Base-by-base conservation (phyloP, 1,284 basidiomycete species). In the Apiotrichum mycotoxinovorans region DNA sequence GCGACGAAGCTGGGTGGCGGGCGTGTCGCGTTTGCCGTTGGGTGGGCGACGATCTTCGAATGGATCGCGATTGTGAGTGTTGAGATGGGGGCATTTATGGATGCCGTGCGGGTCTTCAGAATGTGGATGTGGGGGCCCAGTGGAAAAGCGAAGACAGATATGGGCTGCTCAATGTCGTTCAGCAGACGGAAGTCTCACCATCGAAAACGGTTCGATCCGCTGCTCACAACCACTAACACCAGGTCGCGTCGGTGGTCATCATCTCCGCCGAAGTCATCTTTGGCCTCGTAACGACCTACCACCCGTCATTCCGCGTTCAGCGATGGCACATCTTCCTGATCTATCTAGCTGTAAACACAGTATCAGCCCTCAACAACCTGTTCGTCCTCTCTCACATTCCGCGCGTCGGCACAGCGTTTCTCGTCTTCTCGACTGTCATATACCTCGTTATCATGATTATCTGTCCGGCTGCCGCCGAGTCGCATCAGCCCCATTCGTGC, bases 321-420 rank as follows among this genome's bases (percentile, higher is more conserved):
- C 59, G 64, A 5, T 66, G 64, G 64, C 54, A 57, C 23, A 56
- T 63, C 26, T 66, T 63, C 55, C 30, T 61, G 10, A 46, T 65
- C 17, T 61, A 55, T 35, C 41, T 54, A 27, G 25, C 43, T 8
- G 34, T 59, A 35, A 62, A 63, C 50, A 46, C 56, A 11, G 35
- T 60, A 42, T 37, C 59, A 4, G 23, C 60, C 26, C 17, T 50
- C 26, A 56, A 27, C 38, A 66, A 66, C 48, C 49, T 63, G 35
- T 56, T 66, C 27, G 50, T 53, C n/a, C 12, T 54, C 20, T 30
- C 25, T 14, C 38, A 48, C 27, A 33, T 57, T 37, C 55, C 55
- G 9, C 37, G 43, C 20, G 27, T 63, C 43, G 61, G 61, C 17
- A 61, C 55, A 0, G 47, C 56, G 41, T 63, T 60, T 52, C 51